These are phyloP conservation scores for Myriosclerotinia duriaeana DNA, from an alignment of 2,329 filamentous ascomycete genomes.

Conservation along the genomic window DNA sequence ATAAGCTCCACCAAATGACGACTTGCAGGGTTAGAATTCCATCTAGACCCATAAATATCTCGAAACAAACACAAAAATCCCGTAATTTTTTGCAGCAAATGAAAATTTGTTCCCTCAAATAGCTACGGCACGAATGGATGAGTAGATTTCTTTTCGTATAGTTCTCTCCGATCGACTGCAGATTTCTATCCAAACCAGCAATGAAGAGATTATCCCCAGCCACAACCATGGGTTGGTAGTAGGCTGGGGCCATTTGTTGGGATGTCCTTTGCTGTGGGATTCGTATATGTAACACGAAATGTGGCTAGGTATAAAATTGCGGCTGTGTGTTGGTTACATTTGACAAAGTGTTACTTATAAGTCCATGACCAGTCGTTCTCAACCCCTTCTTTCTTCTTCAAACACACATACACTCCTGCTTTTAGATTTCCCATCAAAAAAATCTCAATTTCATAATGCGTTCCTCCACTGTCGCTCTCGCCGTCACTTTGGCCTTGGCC, in stretches of 20 bases:
- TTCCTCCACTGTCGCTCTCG: constrained; percentile 23
- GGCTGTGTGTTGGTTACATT: constrained; percentile 22
- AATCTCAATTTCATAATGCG: constrained; percentile 21
- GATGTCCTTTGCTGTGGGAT: constrained; percentile 13
- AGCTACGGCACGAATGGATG: not conserved
- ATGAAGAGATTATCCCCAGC: not conserved
- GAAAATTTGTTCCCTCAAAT: not conserved
- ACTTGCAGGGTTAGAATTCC: constrained; percentile 7
- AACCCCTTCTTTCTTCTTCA: not conserved
- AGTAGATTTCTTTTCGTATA: not conserved
- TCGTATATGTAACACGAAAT: constrained; percentile 18
- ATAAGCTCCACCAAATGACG: constrained; percentile 5
- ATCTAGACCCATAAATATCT: not conserved
- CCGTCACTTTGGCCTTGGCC: constrained; percentile 18
- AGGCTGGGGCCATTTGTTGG: constrained; percentile 6
- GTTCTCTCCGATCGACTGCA: not conserved
- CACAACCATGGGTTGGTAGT: not conserved
- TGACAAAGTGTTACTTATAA: constrained; percentile 12
- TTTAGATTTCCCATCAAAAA: not conserved
- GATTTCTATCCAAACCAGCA: not conserved
- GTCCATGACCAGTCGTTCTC: constrained; percentile 9
- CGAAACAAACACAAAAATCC: constrained; percentile 1
- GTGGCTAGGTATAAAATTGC: constrained; percentile 20
- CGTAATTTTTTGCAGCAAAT: constrained; percentile 6
- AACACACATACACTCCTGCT: constrained; percentile 9